A percentile compares a stretch with the other conserved stretches of the same genome.
phyloP scores from a whole-genome alignment of 257 asterid genomes.

The Perilla frutescens region DNA sequence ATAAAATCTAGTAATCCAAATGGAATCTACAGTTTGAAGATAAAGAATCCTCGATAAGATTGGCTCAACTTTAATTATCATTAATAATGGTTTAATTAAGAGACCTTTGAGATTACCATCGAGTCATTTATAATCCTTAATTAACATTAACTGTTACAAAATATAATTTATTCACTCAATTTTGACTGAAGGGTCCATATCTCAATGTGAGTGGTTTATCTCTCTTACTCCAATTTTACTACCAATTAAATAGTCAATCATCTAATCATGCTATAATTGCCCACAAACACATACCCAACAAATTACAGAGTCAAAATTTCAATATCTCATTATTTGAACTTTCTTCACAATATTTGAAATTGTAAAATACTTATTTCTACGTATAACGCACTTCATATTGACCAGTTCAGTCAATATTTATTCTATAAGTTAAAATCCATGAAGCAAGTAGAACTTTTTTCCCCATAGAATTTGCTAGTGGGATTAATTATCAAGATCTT shows the following conservation, averaged over 20 bases:
- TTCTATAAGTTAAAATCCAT: no score
- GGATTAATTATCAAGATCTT: slow-evolving; percentile 34
- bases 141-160: slow-evolving; percentile 4
- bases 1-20: slow-evolving; percentile 57
- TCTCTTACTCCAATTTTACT: slow-evolving; percentile 5
- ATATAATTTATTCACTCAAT: background rate
- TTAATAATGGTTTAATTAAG: slow-evolving; percentile 38
- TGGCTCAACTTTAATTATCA: slow-evolving; percentile 37
- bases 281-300: slow-evolving; percentile 28
- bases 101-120: slow-evolving; percentile 33
- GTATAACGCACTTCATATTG: background rate
- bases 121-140: slow-evolving; percentile 22
- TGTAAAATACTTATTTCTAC: no score
- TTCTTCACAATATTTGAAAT: background rate
- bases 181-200: slow-evolving; percentile 10
- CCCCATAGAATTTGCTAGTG: slow-evolving; percentile 25
- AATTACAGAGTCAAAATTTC: background rate
- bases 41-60: slow-evolving; percentile 42
- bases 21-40: slow-evolving; percentile 54
- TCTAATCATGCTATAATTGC: slow-evolving; percentile 23
- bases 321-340: background rate
- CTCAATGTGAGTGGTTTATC: slow-evolving; percentile 27
- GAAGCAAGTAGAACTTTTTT: no score
- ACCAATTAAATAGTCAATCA: slow-evolving; percentile 20
- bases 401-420: no score